Evolutionary conservation across 2,329 filamentous ascomycete species (phyloP).

Genomic region (Sclerotinia spermophila): DNA sequence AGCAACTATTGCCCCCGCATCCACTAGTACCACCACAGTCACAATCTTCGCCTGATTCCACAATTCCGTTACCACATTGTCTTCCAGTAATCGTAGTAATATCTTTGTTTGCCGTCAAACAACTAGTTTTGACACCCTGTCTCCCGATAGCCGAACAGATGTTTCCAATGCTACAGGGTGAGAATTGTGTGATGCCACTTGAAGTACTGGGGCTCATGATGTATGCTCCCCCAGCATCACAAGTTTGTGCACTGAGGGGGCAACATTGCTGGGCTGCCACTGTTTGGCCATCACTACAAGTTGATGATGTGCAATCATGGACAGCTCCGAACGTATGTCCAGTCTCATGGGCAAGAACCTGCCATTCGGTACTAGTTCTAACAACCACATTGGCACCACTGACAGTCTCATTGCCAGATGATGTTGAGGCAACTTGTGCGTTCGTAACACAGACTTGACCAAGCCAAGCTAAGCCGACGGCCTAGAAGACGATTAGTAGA

Average conservation of each 20-base stretch:
- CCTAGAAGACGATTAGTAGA: slow-evolving; percentile 36
- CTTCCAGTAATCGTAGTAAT: slow-evolving; percentile 77
- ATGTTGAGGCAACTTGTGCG: slow-evolving; percentile 51
- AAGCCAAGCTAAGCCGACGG: slow-evolving; percentile 90
- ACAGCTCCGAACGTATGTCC: slow-evolving; percentile 95
- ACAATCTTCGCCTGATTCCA: slow-evolving; percentile 90
- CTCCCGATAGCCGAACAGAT: slow-evolving; percentile 82
- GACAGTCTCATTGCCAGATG: slow-evolving; percentile 63
- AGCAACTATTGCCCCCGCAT: slow-evolving; percentile 77
- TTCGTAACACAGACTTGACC: slow-evolving; percentile 74
- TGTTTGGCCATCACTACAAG: slow-evolving; percentile 61
- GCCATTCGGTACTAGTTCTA: slow-evolving; percentile 81
- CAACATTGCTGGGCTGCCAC: slow-evolving; percentile 69
- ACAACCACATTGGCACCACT: slow-evolving; percentile 88
- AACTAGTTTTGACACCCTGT: slow-evolving; percentile 70
- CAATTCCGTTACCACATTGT: slow-evolving; percentile 95
- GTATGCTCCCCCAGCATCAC: slow-evolving; percentile 73
- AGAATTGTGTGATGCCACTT: slow-evolving; percentile 71
- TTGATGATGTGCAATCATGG: slow-evolving; percentile 75
- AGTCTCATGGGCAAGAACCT: slow-evolving; percentile 90
- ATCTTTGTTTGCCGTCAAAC: slow-evolving; percentile 80
- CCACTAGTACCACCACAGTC: slow-evolving; percentile 78
- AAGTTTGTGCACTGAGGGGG: slow-evolving; percentile 63
- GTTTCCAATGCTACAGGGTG: slow-evolving; percentile 85
- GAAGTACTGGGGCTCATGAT: slow-evolving; percentile 96